Evolutionary conservation across 75 land plant genomes (phyloP).

Genomic region (Pinus albicaulis): DNA sequence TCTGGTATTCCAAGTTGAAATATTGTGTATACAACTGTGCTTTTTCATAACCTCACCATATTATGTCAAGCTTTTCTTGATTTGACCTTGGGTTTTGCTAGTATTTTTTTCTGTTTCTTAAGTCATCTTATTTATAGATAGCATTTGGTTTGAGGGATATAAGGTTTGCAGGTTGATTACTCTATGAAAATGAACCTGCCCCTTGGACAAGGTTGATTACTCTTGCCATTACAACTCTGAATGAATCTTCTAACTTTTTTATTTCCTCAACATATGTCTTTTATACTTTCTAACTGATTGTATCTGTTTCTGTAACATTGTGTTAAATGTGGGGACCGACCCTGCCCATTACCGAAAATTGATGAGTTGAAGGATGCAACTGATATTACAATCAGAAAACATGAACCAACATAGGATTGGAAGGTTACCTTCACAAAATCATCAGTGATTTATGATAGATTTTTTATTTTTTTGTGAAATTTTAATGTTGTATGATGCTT

Average conservation of each 20-base stretch:
- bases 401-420: slow-evolving; percentile 74
- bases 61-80: neutral
- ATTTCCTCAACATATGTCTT: no score
- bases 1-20: neutral
- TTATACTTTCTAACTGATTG: neutral
- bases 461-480: neutral
- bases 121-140: slow-evolving; percentile 2
- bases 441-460: no score
- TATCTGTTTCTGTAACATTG: slow-evolving; percentile 15
- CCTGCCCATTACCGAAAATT: slow-evolving; percentile 72
- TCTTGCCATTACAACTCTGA: neutral
- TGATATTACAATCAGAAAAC: slow-evolving; percentile 64
- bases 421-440: slow-evolving; percentile 33
- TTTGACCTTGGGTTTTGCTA: neutral
- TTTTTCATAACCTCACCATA: neutral
- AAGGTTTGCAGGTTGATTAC: slow-evolving; percentile 87
- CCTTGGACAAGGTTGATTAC: slow-evolving; percentile 90
- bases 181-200: slow-evolving; percentile 93
- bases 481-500: neutral
- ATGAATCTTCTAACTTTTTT: neutral
- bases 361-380: slow-evolving; percentile 60
- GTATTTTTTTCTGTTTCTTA: neutral
- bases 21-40: neutral
- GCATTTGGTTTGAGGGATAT: slow-evolving; percentile 41
- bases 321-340: slow-evolving; percentile 82